These are phyloP conservation scores for Cajanus cajan DNA, from an alignment of 306 rosid genomes.

Conservation along the genomic window DNA sequence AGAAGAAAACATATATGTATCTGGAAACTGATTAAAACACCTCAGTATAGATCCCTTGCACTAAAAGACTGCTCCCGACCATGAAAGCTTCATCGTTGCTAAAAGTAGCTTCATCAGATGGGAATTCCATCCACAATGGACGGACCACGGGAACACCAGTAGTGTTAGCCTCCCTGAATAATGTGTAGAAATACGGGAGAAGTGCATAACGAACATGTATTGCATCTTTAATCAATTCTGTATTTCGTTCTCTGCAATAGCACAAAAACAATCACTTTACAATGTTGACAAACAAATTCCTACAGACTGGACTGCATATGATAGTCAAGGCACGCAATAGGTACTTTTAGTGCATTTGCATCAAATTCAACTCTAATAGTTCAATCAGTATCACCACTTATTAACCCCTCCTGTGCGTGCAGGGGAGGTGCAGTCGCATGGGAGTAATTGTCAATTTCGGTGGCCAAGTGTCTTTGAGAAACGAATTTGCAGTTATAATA, in stretches of 20 bases:
- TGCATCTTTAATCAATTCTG: conserved; percentile 78
- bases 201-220: conserved; percentile 79
- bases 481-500: background rate
- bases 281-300: conserved; percentile 16
- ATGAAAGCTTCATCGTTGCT: conserved; percentile 91
- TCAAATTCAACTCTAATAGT: background rate
- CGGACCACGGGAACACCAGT: conserved; percentile 88
- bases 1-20: conserved; percentile 12
- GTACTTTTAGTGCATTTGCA: conserved; percentile 1
- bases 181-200: conserved; percentile 88
- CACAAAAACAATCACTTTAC: conserved; percentile 24
- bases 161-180: conserved; percentile 85
- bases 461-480: background rate
- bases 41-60: conserved; percentile 92
- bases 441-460: conserved; percentile 5
- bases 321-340: conserved; percentile 11
- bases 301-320: background rate
- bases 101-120: conserved; percentile 88
- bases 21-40: conserved; percentile 43
- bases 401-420: background rate
- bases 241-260: conserved; percentile 72
- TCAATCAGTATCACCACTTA: background rate
- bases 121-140: conserved; percentile 98
- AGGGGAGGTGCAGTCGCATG: background rate
- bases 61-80: conserved; percentile 91